These are phyloP conservation scores for Acer negundo DNA, from an alignment of 345 rosid genomes.

Conservation along the genomic window DNA sequence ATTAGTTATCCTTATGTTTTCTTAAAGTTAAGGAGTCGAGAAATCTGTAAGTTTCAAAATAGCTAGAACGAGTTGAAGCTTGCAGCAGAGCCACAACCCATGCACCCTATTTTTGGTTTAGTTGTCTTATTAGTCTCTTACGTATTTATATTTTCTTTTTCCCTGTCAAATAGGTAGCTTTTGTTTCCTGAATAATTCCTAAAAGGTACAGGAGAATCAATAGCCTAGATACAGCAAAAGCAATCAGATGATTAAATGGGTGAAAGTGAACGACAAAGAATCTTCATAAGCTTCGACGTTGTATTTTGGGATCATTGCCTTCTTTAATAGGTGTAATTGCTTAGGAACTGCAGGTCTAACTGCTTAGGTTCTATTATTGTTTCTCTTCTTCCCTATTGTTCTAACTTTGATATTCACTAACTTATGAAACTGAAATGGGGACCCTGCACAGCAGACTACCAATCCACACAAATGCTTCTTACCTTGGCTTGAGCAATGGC, in stretches of 20 bases:
- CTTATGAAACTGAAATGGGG: not conserved
- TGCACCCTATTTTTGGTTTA: not conserved
- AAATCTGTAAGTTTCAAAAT: not conserved
- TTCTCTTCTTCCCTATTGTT: not conserved
- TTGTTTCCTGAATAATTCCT: not conserved
- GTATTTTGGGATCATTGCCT: not conserved
- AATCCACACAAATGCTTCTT: conserved; percentile 13
- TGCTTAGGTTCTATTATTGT: not conserved
- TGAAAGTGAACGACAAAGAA: not conserved
- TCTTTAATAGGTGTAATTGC: not conserved
- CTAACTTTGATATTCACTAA: not conserved
- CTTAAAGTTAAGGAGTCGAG: not conserved
- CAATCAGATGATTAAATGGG: not conserved
- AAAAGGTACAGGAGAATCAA: not conserved
- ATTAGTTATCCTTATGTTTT: not conserved
- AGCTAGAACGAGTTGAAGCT: not conserved
- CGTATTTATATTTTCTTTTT: not conserved
- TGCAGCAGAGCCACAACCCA: not conserved
- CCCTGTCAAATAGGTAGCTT: not conserved
- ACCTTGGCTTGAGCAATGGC: conserved; percentile 99
- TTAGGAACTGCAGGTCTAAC: not conserved
- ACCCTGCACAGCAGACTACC: not conserved
- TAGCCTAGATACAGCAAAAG: not conserved
- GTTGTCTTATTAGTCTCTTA: not conserved
- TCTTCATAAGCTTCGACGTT: not conserved